Evolutionary conservation across 495 filamentous ascomycete genomes (phyloP).

Genomic region (Tetracladium setigerum): DNA sequence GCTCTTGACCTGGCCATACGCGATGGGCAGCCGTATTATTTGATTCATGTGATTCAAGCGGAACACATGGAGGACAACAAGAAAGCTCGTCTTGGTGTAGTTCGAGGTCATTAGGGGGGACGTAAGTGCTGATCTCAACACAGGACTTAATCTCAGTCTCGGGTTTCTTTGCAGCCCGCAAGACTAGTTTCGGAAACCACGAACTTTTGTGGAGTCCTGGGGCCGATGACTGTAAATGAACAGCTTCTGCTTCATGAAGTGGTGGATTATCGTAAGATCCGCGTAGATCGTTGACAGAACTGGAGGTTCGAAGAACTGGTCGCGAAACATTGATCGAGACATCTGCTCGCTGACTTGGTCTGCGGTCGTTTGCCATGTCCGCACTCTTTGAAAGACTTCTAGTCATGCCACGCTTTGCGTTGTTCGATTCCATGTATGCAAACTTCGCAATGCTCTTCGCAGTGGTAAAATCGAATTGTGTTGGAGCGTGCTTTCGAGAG

Average conservation of each 20-base stretch:
- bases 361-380: too few relatives aligned
- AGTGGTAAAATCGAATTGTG: constrained; percentile 14
- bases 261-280: too few relatives aligned
- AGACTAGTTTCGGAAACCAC: constrained; percentile 6
- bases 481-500: not conserved
- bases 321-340: too few relatives aligned
- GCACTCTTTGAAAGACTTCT: too few relatives aligned
- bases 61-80: constrained; percentile 12
- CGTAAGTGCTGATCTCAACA: constrained; percentile 5
- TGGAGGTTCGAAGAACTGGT: too few relatives aligned
- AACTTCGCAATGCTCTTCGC: constrained; percentile 16
- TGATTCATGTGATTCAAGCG: constrained; percentile 3
- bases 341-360: too few relatives aligned
- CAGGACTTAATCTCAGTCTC: constrained; percentile 10
- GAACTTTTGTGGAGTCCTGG: not conserved
- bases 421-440: not conserved
- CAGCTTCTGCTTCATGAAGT: too few relatives aligned
- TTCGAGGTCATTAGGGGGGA: constrained; percentile 3
- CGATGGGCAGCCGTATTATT: constrained; percentile 5
- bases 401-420: not conserved
- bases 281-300: too few relatives aligned
- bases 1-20: not conserved
- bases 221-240: too few relatives aligned
- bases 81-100: constrained; percentile 10
- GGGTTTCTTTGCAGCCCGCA: constrained; percentile 5